phyloP scores from a whole-genome alignment of 495 filamentous ascomycete species.

The Penicillium salamii region DNA sequence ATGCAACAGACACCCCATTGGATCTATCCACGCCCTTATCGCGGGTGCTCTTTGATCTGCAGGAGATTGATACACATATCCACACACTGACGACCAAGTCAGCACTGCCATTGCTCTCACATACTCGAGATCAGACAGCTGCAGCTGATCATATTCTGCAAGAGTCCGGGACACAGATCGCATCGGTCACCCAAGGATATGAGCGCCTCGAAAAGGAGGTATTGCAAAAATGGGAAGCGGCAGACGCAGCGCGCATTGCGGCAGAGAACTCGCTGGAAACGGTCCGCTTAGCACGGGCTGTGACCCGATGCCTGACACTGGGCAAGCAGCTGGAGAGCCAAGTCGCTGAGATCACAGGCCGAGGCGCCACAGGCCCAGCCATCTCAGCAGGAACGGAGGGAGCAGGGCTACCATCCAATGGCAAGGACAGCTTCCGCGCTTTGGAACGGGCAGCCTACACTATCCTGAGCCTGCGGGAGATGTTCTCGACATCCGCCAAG shows the following conservation, averaged over 20 bases:
- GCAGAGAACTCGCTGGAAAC: slow-evolving; percentile 74
- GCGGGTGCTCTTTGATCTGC: slow-evolving; percentile 91
- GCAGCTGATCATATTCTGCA: slow-evolving; percentile 66
- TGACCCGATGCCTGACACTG: slow-evolving; percentile 71
- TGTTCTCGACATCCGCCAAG: slow-evolving; percentile 60
- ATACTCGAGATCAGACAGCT: slow-evolving; percentile 69
- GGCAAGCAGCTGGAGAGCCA: slow-evolving; percentile 87
- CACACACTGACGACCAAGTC: slow-evolving; percentile 82
- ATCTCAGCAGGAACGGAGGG: slow-evolving; percentile 19
- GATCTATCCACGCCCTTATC: slow-evolving; percentile 94
- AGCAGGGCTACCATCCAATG: slow-evolving; percentile 19
- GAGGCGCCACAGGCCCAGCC: slow-evolving; percentile 23
- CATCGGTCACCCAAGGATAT: slow-evolving; percentile 77
- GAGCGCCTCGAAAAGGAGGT: slow-evolving; percentile 80
- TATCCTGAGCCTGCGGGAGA: slow-evolving; percentile 64
- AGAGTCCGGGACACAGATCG: slow-evolving; percentile 72
- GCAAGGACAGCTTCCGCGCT: slow-evolving; percentile 69
- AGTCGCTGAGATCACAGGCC: slow-evolving; percentile 57
- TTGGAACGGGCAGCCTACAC: slow-evolving; percentile 77
- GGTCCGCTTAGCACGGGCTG: slow-evolving; percentile 71
- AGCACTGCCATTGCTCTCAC: slow-evolving; percentile 75
- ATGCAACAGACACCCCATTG: slow-evolving; percentile 81
- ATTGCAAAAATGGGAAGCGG: slow-evolving; percentile 72
- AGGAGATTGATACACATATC: slow-evolving; percentile 96
- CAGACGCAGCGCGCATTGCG: slow-evolving; percentile 71